Evolutionary conservation across 1,139 yeast species (phyloP).

Genomic region (Lizanozyma gosingica): DNA sequence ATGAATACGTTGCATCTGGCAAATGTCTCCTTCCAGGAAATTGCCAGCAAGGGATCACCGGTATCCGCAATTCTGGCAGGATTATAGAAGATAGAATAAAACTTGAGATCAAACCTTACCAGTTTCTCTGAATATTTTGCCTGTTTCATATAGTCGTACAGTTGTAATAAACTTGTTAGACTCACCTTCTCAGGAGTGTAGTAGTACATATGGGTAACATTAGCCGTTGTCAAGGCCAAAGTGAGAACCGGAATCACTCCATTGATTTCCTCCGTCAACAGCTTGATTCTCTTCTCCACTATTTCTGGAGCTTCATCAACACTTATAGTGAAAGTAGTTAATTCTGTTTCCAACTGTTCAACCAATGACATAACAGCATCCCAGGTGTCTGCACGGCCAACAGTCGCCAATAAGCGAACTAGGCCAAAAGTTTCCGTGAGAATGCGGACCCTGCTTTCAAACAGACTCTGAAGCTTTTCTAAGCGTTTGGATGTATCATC

Average conservation of each 20-base stretch:
- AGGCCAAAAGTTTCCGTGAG: neutral
- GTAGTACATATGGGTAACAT: conserved; percentile 13
- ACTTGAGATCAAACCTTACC: conserved; percentile 50
- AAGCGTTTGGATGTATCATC: neutral
- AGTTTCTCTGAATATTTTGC: conserved; percentile 20
- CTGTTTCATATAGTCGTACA: conserved; percentile 1
- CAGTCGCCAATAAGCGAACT: neutral
- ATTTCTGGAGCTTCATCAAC: conserved; percentile 34
- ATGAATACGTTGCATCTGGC: conserved; percentile 43
- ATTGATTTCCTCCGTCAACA: conserved; percentile 46
- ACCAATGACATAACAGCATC: neutral
- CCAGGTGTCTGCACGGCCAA: neutral
- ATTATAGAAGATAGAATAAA: conserved; percentile 61
- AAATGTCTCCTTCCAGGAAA: conserved; percentile 70
- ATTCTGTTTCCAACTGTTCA: neutral
- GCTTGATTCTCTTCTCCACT: conserved; percentile 43
- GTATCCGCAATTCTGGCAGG: conserved; percentile 36
- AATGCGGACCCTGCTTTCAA: neutral
- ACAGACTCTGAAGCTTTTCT: neutral
- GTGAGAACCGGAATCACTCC: conserved; percentile 65
- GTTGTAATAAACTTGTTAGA: neutral
- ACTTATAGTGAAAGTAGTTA: conserved; percentile 10
- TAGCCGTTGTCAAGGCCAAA: conserved; percentile 61
- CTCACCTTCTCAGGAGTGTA: neutral
- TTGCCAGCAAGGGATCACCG: conserved; percentile 20